Evolutionary conservation across 306 rosid species (phyloP), one percentile per base, ranked within the genome.

Genomic region (Prosopis cineraria): DNA sequence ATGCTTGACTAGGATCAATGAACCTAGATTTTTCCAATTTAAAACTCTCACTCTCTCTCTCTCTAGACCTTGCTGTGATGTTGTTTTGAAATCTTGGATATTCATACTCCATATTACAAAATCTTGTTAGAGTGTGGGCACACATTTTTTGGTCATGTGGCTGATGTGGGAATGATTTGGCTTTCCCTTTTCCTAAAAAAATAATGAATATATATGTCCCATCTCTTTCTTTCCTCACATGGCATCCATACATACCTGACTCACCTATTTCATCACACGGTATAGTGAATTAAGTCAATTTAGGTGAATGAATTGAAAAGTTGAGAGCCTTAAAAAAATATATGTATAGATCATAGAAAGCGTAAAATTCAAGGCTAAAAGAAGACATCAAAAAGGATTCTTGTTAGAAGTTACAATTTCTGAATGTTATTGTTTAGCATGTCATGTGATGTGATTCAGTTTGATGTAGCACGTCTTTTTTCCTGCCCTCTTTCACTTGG

Each of bases 121-220:
- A 60, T 25, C 40, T 3, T 30, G 12, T 36, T 17, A 31, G 14
- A 22, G 31, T 4, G 39, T 60, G 30, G 67, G 40, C 39, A 60
- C 22, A 16, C 17, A 27, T 4, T 29, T 11, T 59, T 27, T 13
- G n/a, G 66, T 55, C 37, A 59, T 59, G 66, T 14, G 39, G 67
- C 39, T 60, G 67, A 60, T 60, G 67, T 13, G 67, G 39, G 67
- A 60, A 31, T 30, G 67, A 60, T 11, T 60, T 60, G 67, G 67
- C 67, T 14, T 30, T 30, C 20, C 22, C 40, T 30, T 60, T 60
- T 30, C 67, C 67, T 60, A n/a, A 5, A 30, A 60, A 60, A 29
- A 16, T 30, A 60, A 29, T 29, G 40, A 25, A 12, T 12, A 55
- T 1, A 2, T n/a, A 30, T 60, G 67, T 30, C 40, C 30, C 40